Evolutionary conservation across 805 yeast genomes (phyloP), one percentile per base, ranked within the genome.

Genomic region (Candida railenensis): DNA sequence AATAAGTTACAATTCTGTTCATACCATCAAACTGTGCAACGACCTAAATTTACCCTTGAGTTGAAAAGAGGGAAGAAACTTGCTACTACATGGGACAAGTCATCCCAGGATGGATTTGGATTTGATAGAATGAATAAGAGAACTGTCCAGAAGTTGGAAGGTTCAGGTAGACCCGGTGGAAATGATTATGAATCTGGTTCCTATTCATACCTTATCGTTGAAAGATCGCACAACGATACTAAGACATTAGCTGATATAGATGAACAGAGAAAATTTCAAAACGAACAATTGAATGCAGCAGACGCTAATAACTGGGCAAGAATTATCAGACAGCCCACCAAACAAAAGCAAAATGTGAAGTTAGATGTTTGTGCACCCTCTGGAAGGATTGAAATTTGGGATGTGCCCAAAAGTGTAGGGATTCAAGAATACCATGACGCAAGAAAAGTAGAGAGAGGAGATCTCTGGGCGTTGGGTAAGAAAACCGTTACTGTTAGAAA

Each of bases 341-440:
- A 89, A 58, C 77, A 85, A 42, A 87, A 89, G 59, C 89, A 90
- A 2, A 95, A 90, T 66, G 94, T 92, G 15, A 71, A 81, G 20
- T 73, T 91, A 62, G 87, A 83, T 52, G 77, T 90, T 2, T 89
- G 97, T 71, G 81, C 89, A 0, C 79, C 91, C 0, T 76, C 84
- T 12, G 97, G 97, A 1, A 76, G 78, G 40, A 65, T 92, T 37
- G 97, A 92, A 65, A 82, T 83, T 48, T 90, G 97, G 96, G 83
- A 83, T 14, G 78, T 94, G 2, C 85, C 97, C 0, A 87, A 84
- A 61, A 82, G 95, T 16, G 74, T 79, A 45, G 87, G 89, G 4
- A 81, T 81, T 50, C 85, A 81, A 50, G 81, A 73, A 2, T 94
- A 89, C 55, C 95, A 88, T 58, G 98, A 94, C 69, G 96, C 96